phyloP scores from a whole-genome alignment of 768 basidiomycete species.

The Russula earlei region DNA sequence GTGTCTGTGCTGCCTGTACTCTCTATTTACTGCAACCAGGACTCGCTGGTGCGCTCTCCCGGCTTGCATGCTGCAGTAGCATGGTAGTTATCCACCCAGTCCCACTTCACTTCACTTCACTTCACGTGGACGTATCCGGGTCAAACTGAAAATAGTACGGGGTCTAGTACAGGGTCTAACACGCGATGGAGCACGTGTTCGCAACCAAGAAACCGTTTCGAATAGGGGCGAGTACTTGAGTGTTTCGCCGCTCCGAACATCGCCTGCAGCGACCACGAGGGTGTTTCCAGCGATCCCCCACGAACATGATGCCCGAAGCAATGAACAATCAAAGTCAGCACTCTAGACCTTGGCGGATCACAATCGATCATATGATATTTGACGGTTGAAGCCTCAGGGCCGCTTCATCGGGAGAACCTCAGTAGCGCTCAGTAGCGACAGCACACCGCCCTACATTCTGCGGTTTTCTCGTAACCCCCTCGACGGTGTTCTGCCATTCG shows the following conservation, averaged over 20 bases:
- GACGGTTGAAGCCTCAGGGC: too few relatives aligned
- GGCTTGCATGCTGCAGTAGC: not conserved
- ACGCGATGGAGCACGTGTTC: not conserved
- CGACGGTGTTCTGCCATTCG: not conserved
- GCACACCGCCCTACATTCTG: not conserved
- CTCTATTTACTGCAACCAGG: not conserved
- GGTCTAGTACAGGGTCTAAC: not conserved
- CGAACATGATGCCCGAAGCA: not conserved
- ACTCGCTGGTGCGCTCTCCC: not conserved
- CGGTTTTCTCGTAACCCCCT: not conserved
- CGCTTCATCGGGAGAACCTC: too few relatives aligned
- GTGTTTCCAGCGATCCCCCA: not conserved
- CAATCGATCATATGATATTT: too few relatives aligned
- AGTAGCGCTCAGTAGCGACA: too few relatives aligned
- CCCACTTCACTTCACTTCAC: not conserved
- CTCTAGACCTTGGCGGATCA: not conserved
- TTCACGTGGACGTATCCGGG: not conserved
- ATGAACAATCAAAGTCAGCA: not conserved
- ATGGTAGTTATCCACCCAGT: not conserved
- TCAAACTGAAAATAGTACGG: too few relatives aligned
- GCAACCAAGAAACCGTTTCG: not conserved
- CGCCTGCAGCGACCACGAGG: not conserved
- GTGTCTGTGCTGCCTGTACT: not conserved
- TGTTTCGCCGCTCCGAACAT: not conserved
- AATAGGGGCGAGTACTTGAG: not conserved